Conservation (phyloP, 2,329 filamentous ascomycete genomes). For the Aspergillus sergii region DNA sequence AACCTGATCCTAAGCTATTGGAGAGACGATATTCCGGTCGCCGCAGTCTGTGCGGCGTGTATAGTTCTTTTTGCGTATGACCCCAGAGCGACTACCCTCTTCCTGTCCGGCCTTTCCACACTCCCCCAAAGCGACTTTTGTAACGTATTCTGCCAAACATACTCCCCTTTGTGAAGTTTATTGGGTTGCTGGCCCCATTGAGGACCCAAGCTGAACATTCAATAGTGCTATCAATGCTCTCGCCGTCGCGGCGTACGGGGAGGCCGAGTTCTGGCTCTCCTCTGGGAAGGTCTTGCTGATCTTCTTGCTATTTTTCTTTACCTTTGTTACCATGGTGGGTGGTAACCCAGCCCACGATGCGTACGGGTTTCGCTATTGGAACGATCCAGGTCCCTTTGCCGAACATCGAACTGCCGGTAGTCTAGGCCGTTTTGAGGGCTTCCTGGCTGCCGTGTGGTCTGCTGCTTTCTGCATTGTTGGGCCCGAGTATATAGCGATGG, state of each 20-base stretch:
- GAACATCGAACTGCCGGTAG: constrained; percentile 62
- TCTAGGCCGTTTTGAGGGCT: constrained; percentile 54
- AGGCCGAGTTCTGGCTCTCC: constrained; percentile 50
- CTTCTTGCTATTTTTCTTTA: constrained; percentile 40
- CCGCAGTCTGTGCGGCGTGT: constrained; percentile 38
- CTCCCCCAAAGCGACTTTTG: background rate
- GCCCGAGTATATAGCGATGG: constrained; percentile 62
- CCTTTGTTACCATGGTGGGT: constrained; percentile 77
- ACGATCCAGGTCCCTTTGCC: constrained; percentile 65
- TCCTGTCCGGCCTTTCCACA: background rate
- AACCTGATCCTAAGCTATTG: constrained; percentile 40
- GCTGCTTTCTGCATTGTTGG: constrained; percentile 57
- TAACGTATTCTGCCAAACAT: background rate
- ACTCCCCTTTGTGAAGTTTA: background rate
- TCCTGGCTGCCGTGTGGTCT: constrained; percentile 71
- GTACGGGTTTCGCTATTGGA: constrained; percentile 70
- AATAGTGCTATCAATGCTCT: constrained; percentile 41
- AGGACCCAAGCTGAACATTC: background rate
- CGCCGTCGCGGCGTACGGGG: constrained; percentile 47
- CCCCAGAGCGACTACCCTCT: background rate
- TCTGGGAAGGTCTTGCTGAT: constrained; percentile 42
- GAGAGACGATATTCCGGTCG: constrained; percentile 40
- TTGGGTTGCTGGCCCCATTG: background rate
- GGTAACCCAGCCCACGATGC: constrained; percentile 70
- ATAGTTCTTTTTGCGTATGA: constrained; percentile 41